Percentiles rank a stretch among this genome's conserved stretches.
phyloP scores from a whole-genome alignment of 176 grass and related monocot species.

The Oryza nivara region DNA sequence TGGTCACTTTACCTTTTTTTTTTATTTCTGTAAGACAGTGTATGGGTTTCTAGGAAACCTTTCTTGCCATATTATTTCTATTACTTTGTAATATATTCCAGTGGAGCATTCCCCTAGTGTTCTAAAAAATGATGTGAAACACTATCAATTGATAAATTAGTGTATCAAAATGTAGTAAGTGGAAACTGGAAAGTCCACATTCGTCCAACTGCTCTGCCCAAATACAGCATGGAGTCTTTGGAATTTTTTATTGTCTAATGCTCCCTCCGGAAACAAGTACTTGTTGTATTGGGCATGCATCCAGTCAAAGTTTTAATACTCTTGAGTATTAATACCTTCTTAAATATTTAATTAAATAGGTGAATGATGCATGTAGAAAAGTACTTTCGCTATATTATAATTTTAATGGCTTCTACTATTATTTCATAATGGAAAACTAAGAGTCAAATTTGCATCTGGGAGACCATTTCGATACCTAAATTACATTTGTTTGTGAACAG shows the following conservation, averaged over 20 bases:
- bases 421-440: too few relatives aligned
- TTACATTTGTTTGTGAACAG: neutral
- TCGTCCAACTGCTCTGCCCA: neutral
- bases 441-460: too few relatives aligned
- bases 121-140: too few relatives aligned
- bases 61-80: neutral
- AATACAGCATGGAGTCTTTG: neutral
- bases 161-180: neutral
- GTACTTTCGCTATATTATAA: neutral
- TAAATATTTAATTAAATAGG: neutral
- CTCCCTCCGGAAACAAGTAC: too few relatives aligned
- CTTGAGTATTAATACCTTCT: too few relatives aligned
- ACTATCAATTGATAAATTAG: too few relatives aligned
- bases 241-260: neutral
- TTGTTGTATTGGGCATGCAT: too few relatives aligned
- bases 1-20: neutral
- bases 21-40: neutral
- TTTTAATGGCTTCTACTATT: neutral
- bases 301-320: too few relatives aligned
- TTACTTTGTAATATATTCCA: neutral
- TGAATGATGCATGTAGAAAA: neutral
- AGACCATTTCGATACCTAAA: too few relatives aligned
- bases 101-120: neutral
- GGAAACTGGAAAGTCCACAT: neutral
- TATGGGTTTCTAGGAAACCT: neutral